These are phyloP conservation scores for Ophiostoma triangulosporum DNA, from an alignment of 2,329 filamentous ascomycete species.

Conservation along the genomic window DNA sequence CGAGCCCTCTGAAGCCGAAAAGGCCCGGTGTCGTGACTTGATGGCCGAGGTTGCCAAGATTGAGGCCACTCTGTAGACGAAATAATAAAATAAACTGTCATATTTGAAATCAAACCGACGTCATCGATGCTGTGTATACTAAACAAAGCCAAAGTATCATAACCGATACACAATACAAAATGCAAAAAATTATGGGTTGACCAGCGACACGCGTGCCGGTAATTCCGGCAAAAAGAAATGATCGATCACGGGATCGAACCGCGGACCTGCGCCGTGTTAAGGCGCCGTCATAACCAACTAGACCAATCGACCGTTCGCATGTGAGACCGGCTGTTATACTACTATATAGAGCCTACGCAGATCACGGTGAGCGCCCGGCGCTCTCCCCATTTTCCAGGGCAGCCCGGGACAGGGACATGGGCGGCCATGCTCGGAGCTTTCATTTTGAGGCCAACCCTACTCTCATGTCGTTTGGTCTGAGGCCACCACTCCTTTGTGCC, in stretches of 20 bases:
- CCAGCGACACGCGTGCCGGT: too few species aligned
- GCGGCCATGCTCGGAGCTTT: too few species aligned
- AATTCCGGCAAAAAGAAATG: slow-evolving; percentile 3
- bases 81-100: neutral
- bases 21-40: slow-evolving; percentile 26
- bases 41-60: slow-evolving; percentile 32
- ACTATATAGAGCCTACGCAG: neutral
- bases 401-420: too few species aligned
- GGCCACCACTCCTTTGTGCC: too few species aligned
- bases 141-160: too few species aligned
- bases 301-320: slow-evolving; percentile 7
- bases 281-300: slow-evolving; percentile 12
- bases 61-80: slow-evolving; percentile 22
- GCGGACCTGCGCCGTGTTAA: slow-evolving; percentile 12
- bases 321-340: neutral
- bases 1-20: slow-evolving; percentile 29
- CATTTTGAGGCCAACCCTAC: too few species aligned
- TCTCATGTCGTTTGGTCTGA: too few species aligned
- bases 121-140: too few species aligned
- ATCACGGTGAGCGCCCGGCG: too few species aligned
- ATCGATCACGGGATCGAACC: slow-evolving; percentile 11
- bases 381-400: too few species aligned
- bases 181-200: neutral
- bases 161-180: neutral
- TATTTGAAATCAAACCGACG: neutral